Evolutionary conservation across 805 yeast genomes (phyloP).

Genomic region (Monosporozyma servazzii): DNA sequence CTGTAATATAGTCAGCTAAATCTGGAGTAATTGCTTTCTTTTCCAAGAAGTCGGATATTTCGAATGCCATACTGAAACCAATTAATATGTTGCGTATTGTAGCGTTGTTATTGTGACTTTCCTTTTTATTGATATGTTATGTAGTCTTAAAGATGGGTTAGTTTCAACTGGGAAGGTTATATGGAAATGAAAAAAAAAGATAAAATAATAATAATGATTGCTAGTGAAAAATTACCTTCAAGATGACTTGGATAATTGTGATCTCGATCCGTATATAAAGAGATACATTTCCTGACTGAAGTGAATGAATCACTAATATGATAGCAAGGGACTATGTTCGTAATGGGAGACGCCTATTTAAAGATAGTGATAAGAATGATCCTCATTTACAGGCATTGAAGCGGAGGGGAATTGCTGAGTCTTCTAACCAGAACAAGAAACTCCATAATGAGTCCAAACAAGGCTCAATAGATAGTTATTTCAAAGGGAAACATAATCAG

Average conservation of each 20-base stretch:
- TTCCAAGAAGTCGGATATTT: not conserved
- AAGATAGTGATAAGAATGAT: not conserved
- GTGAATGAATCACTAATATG: not conserved
- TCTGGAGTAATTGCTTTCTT: slow-evolving; percentile 1
- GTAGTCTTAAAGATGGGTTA: not conserved
- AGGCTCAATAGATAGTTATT: not conserved
- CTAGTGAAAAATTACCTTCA: not conserved
- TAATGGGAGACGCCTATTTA: not conserved
- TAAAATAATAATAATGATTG: not conserved
- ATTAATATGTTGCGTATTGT: not conserved
- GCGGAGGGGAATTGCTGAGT: not conserved
- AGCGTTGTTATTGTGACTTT: not conserved
- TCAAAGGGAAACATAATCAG: not conserved
- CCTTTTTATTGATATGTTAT: not conserved
- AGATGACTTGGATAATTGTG: not conserved
- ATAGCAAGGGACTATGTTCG: not conserved
- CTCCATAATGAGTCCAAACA: not conserved
- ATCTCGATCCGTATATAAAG: not conserved
- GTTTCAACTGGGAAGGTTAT: not conserved
- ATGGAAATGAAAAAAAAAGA: not conserved
- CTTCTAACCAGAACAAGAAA: not conserved
- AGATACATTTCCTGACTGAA: not conserved
- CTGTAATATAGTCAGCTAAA: slow-evolving; percentile 2
- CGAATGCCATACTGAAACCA: not conserved
- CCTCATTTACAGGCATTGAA: not conserved